phyloP scores from a whole-genome alignment of 495 filamentous ascomycete species.

The Parathielavia hyrcaniae region DNA sequence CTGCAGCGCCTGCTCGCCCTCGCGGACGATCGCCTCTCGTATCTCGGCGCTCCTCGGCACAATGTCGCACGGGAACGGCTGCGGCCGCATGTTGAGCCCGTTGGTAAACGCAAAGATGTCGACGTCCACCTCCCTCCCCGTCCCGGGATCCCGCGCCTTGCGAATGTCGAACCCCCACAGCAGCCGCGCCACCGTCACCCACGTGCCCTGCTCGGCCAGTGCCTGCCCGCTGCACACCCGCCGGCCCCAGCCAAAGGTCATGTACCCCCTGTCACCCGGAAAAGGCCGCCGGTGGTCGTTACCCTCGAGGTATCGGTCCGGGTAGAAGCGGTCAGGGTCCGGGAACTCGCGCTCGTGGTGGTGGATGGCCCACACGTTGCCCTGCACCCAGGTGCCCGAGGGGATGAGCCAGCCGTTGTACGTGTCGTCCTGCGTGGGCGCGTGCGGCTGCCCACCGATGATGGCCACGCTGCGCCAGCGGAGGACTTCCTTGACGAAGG shows the following conservation, averaged over 20 bases:
- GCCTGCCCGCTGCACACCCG: constrained; percentile 55
- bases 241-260: constrained; percentile 60
- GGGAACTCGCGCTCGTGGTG: constrained; percentile 58
- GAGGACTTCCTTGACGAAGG: constrained; percentile 57
- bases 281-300: constrained; percentile 49
- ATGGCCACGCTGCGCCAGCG: constrained; percentile 59
- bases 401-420: constrained; percentile 53
- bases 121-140: constrained; percentile 47
- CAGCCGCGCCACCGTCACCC: constrained; percentile 49
- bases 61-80: constrained; percentile 49
- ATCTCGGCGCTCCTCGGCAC: constrained; percentile 46
- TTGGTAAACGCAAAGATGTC: constrained; percentile 52
- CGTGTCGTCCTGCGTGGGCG: constrained; percentile 52
- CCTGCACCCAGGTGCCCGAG: constrained; percentile 51
- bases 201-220: constrained; percentile 53
- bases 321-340: constrained; percentile 52
- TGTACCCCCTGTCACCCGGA: constrained; percentile 54
- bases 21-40: constrained; percentile 45
- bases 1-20: constrained; percentile 48
- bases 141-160: constrained; percentile 41
- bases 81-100: constrained; percentile 51
- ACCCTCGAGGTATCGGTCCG: constrained; percentile 43
- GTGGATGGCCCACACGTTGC: constrained; percentile 62
- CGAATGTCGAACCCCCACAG: constrained; percentile 52
- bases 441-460: constrained; percentile 58